phyloP scores from a whole-genome alignment of 805 yeast genomes.

The Wickerhamiella hasegawae region DNA sequence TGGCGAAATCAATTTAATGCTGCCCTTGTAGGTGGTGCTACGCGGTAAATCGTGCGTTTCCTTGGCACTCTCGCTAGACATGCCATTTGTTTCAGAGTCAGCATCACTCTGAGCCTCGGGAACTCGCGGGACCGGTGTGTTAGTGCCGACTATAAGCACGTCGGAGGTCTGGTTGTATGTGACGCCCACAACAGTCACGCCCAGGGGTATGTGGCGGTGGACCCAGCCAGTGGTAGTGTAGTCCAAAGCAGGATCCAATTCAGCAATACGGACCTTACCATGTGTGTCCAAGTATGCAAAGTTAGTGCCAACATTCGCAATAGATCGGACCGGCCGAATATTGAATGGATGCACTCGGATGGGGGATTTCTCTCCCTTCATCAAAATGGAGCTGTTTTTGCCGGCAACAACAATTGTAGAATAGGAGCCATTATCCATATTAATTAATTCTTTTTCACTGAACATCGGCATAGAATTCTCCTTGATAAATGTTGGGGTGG shows the following conservation, averaged over 20 bases:
- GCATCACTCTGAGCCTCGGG: constrained; percentile 40
- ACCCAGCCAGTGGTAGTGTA: constrained; percentile 3
- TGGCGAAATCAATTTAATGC: constrained; percentile 53
- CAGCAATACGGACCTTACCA: constrained; percentile 1
- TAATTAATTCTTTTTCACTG: constrained; percentile 36
- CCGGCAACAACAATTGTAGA: constrained; percentile 60
- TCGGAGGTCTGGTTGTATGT: constrained; percentile 54
- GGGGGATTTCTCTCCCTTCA: constrained; percentile 45
- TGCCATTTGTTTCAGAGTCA: too few species aligned
- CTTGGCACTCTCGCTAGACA: constrained; percentile 13
- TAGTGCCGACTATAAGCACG: constrained; percentile 46
- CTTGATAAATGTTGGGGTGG: constrained; percentile 21
- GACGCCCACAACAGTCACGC: constrained; percentile 47
- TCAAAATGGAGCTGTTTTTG: constrained; percentile 47
- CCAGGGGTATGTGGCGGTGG: constrained; percentile 30
- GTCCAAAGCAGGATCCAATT: constrained; percentile 4
- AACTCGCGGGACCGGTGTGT: constrained; percentile 13
- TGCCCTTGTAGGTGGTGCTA: constrained; percentile 35
- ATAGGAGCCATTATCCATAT: constrained; percentile 41
- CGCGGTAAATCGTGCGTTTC: neutral
- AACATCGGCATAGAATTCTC: constrained; percentile 24
- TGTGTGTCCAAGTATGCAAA: constrained; percentile 27
- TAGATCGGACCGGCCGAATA: constrained; percentile 30
- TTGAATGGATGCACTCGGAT: constrained; percentile 57
- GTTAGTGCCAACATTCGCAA: constrained; percentile 35